A percentile compares a stretch with the other conserved stretches of the same genome.
Evolutionary conservation across 768 basidiomycete species (phyloP).

Genomic region (Suillus brevipes): DNA sequence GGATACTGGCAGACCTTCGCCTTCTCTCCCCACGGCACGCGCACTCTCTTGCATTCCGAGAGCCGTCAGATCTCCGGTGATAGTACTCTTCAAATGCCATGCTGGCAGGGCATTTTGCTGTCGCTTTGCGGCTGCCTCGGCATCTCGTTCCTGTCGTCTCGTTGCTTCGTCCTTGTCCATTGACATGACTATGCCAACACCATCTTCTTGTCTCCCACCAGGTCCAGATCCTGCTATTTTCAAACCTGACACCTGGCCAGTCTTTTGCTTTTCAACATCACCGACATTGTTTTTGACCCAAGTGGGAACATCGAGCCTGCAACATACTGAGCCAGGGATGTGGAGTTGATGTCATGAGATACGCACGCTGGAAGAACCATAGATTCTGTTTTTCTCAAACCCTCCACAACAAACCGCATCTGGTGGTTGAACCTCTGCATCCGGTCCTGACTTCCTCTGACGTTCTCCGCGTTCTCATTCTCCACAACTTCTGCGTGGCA

Average conservation of each 20-base stretch:
- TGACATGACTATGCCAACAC: slow-evolving; percentile 82
- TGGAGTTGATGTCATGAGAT: neutral
- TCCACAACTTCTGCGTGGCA: slow-evolving; percentile 86
- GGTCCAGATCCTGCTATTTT: slow-evolving; percentile 75
- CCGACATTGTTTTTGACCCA: slow-evolving; percentile 78
- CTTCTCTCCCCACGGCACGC: slow-evolving; percentile 42
- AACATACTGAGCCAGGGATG: slow-evolving; percentile 5
- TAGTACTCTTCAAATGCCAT: slow-evolving; percentile 96
- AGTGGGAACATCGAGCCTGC: slow-evolving; percentile 76
- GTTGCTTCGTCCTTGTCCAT: slow-evolving; percentile 87
- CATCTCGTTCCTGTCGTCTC: slow-evolving; percentile 69
- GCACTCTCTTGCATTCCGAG: slow-evolving; percentile 76
- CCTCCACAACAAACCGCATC: slow-evolving; percentile 84
- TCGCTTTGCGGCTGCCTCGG: slow-evolving; percentile 80
- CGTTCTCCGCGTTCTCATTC: slow-evolving; percentile 88
- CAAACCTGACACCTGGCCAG: slow-evolving; percentile 52
- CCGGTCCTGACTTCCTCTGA: slow-evolving; percentile 83
- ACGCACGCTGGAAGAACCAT: slow-evolving; percentile 83
- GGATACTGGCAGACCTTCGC: slow-evolving; percentile 38
- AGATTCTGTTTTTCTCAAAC: slow-evolving; percentile 84
- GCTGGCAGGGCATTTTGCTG: slow-evolving; percentile 90
- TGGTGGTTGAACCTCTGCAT: slow-evolving; percentile 95
- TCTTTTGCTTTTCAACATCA: slow-evolving; percentile 62
- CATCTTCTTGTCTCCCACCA: slow-evolving; percentile 63
- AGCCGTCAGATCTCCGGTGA: slow-evolving; percentile 88